Conservation (phyloP, 257 asterid species). For the Przewalskia tangutica region DNA sequence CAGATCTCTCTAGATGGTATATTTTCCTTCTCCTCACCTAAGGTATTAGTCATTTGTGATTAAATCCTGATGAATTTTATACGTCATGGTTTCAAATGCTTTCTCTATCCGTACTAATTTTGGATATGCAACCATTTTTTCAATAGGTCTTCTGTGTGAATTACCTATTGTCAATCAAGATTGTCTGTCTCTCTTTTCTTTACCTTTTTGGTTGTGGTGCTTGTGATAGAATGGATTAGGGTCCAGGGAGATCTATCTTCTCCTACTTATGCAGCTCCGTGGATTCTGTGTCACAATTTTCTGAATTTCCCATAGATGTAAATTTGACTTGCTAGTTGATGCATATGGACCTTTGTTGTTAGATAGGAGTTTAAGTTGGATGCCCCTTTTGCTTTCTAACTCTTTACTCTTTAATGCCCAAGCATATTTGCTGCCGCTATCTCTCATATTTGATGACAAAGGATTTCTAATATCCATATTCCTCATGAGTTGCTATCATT, state of each 20-base stretch:
- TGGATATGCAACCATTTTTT: background rate
- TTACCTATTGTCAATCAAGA: background rate
- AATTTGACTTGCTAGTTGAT: background rate
- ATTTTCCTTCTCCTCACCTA: background rate
- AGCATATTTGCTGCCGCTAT: background rate
- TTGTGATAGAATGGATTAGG: background rate
- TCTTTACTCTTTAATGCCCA: background rate
- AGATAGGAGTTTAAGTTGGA: background rate
- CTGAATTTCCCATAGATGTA: background rate
- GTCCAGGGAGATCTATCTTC: background rate
- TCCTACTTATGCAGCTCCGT: background rate
- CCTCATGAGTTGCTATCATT: background rate
- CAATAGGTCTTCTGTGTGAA: background rate
- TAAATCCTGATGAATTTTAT: background rate
- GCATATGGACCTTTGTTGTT: background rate
- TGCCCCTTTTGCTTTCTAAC: background rate
- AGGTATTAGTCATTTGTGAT: background rate
- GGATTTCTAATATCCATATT: background rate
- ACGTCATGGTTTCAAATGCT: background rate
- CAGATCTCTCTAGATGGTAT: background rate
- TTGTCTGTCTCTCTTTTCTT: background rate
- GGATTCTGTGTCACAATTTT: background rate
- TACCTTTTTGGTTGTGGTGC: background rate
- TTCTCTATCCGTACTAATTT: background rate
- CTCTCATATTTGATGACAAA: background rate